Evolutionary conservation across 164 flowering plant genomes (phyloP).

Genomic region (Stephania cephalantha): DNA sequence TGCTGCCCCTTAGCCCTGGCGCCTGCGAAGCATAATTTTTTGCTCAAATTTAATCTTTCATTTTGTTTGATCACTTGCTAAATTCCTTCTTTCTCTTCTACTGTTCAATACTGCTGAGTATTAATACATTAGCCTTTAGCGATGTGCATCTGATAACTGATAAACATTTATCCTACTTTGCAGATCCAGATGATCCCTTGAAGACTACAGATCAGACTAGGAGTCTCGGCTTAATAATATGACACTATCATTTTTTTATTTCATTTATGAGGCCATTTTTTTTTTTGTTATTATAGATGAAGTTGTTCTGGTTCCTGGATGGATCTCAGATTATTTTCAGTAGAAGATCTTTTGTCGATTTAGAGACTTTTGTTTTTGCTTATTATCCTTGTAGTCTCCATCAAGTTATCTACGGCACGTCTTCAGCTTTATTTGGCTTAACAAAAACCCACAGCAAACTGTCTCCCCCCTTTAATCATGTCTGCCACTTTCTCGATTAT

Average conservation of each 20-base stretch:
- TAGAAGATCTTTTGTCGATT: neutral
- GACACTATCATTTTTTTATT: conserved; percentile 15
- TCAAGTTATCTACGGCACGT: neutral
- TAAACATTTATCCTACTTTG: conserved; percentile 12
- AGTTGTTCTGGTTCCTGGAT: neutral
- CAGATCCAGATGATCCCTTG: conserved; percentile 91
- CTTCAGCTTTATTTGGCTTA: neutral
- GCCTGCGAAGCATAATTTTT: no score
- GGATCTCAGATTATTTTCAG: neutral
- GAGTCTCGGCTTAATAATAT: conserved; percentile 83
- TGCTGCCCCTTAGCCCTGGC: no score
- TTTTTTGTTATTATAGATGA: neutral
- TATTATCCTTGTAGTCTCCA: neutral
- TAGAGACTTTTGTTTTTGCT: neutral
- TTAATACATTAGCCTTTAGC: no score
- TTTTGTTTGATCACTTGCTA: no score
- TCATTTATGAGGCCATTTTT: neutral
- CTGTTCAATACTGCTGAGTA: no score
- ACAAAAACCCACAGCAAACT: neutral
- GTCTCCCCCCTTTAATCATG: no score
- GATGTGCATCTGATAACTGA: neutral
- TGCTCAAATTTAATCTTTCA: no score
- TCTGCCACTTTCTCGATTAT: neutral
- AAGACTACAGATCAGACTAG: conserved; percentile 91
- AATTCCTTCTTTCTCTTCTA: no score